Evolutionary conservation across 202 grass and related monocot species (phyloP).

Genomic region (Carex arenaria): DNA sequence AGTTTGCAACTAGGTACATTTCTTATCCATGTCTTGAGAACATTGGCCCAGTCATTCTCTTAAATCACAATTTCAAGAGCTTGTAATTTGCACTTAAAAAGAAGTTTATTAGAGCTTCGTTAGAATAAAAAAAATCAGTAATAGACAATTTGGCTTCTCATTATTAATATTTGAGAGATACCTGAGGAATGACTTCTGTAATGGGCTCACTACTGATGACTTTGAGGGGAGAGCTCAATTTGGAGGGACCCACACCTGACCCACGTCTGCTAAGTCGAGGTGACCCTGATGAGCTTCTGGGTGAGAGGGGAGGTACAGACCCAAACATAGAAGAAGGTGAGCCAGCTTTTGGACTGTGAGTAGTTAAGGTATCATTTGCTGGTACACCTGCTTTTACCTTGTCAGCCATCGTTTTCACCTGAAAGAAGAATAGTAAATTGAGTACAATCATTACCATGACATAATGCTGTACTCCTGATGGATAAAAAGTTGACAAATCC

Average conservation of each 20-base stretch:
- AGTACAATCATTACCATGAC: not conserved
- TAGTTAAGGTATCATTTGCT: conserved; percentile 11
- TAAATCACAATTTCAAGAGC: not conserved
- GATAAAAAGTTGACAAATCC: not conserved
- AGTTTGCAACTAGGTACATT: not conserved
- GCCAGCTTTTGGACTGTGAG: conserved; percentile 19
- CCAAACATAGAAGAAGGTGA: conserved; percentile 73
- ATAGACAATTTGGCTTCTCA: not conserved
- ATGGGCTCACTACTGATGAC: conserved; percentile 33
- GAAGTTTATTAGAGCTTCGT: not conserved
- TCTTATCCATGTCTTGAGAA: not conserved
- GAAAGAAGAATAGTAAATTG: conserved; percentile 4
- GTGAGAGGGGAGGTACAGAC: conserved; percentile 80
- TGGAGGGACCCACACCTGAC: conserved; percentile 29
- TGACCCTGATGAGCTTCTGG: conserved; percentile 53
- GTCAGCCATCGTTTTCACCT: conserved; percentile 54
- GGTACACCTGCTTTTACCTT: conserved; percentile 47
- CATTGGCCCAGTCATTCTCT: not conserved
- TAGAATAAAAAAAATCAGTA: not conserved
- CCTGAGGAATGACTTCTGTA: conserved; percentile 90
- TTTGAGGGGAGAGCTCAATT: conserved; percentile 58
- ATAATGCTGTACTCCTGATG: not conserved
- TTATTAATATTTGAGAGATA: conserved; percentile 2
- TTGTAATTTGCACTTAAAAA: not conserved
- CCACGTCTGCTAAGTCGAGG: conserved; percentile 54